Evolutionary conservation across 208 protist genomes (phyloP).

Genomic region (Leishmania martiniquensis): DNA sequence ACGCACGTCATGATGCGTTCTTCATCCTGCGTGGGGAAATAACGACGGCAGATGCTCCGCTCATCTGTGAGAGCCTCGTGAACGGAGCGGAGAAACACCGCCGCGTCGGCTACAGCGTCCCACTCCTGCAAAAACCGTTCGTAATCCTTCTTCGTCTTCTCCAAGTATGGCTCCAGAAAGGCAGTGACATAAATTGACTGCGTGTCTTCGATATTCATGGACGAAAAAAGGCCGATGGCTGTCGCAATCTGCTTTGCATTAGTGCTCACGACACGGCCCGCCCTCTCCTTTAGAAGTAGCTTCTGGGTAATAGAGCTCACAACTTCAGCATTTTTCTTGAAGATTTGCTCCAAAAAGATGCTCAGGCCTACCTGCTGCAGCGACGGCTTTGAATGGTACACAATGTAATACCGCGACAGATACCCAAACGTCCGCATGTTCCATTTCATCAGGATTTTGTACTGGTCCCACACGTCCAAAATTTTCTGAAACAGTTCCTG

Average conservation of each 20-base stretch:
- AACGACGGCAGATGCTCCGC: conserved; percentile 51
- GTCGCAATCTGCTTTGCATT: conserved; percentile 49
- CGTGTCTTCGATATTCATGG: conserved; percentile 67
- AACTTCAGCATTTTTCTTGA: conserved; percentile 59
- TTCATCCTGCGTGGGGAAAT: conserved; percentile 63
- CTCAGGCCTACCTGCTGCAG: conserved; percentile 76
- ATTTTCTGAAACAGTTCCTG: conserved; percentile 65
- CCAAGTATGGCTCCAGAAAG: conserved; percentile 76
- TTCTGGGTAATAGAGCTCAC: conserved; percentile 66
- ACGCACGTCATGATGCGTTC: conserved; percentile 60
- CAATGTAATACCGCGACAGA: conserved; percentile 87
- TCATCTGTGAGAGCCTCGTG: conserved; percentile 51
- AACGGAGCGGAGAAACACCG: conserved; percentile 47
- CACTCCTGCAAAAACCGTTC: conserved; percentile 45
- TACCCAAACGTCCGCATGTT: conserved; percentile 85
- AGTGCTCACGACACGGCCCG: conserved; percentile 22
- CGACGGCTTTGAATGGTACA: conserved; percentile 82
- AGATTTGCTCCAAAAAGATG: conserved; percentile 87
- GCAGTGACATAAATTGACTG: conserved; percentile 70
- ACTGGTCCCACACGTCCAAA: conserved; percentile 76
- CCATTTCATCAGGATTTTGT: conserved; percentile 88
- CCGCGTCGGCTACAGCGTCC: conserved; percentile 31
- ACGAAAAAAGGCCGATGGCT: conserved; percentile 75
- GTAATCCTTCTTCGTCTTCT: conserved; percentile 58
- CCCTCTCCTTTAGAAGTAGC: conserved; percentile 51